These are phyloP conservation scores for Lanzia echinophila DNA, from an alignment of 2,329 filamentous ascomycete genomes.

Conservation along the genomic window DNA sequence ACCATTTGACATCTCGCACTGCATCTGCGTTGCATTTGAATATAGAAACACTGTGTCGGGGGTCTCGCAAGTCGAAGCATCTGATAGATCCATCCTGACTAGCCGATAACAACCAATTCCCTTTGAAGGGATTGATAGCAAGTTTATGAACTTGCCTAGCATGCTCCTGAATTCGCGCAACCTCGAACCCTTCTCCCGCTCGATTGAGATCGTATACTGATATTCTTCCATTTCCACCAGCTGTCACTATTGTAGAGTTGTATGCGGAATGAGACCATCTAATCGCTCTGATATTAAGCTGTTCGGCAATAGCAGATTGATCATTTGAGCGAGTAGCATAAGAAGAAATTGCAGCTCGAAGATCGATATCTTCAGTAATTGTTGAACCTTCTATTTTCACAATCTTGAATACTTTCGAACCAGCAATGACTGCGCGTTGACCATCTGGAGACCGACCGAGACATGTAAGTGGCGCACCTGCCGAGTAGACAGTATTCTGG, in stretches of 20 bases:
- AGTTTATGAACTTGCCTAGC: constrained; percentile 57
- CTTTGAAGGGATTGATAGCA: constrained; percentile 54
- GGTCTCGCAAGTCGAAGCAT: constrained; percentile 49
- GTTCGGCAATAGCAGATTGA: constrained; percentile 39
- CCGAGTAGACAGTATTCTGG: constrained; percentile 48
- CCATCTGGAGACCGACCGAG: constrained; percentile 54
- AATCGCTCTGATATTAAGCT: constrained; percentile 57
- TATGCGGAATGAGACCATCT: constrained; percentile 45
- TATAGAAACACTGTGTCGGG: constrained; percentile 43
- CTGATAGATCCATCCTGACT: constrained; percentile 59
- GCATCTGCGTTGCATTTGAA: constrained; percentile 47
- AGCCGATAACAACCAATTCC: constrained; percentile 52
- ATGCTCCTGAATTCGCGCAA: constrained; percentile 55
- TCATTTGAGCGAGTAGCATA: constrained; percentile 40
- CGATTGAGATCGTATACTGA: constrained; percentile 56
- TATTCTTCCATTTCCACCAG: constrained; percentile 57
- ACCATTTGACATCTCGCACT: constrained; percentile 60
- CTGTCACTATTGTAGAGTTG: constrained; percentile 52
- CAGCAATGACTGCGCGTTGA: constrained; percentile 49
- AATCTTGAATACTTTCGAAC: constrained; percentile 55
- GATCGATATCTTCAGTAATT: constrained; percentile 50
- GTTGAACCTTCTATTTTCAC: constrained; percentile 42
- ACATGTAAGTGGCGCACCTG: constrained; percentile 47
- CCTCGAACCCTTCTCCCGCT: constrained; percentile 37
- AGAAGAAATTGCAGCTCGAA: constrained; percentile 49